Percentiles rank a stretch among this genome's conserved stretches.
Conservation (phyloP, 176 grass and related monocot species). For the Luzula sylvatica region DNA sequence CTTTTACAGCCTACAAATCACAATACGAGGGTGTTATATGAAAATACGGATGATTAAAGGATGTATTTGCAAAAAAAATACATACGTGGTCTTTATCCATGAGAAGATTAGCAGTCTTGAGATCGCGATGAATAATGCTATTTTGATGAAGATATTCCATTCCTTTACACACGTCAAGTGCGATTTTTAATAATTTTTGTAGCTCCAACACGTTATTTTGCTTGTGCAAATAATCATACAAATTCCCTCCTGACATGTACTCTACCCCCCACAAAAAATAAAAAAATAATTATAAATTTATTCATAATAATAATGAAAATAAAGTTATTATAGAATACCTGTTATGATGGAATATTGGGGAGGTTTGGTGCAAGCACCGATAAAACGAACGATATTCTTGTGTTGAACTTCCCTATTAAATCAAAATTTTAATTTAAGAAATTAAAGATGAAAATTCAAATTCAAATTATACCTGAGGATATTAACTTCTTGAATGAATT, state of each 20-base stretch:
- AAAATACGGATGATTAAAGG: neutral
- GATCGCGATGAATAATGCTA: constrained; percentile 88
- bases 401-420: constrained; percentile 91
- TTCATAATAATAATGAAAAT: neutral
- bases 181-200: constrained; percentile 67
- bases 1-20: constrained; percentile 67
- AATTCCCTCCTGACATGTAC: constrained; percentile 96
- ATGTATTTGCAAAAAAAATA: neutral
- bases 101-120: constrained; percentile 96
- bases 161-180: constrained; percentile 77
- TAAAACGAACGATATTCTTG: constrained; percentile 92
- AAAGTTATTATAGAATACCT: constrained; percentile 34
- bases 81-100: constrained; percentile 90
- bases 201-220: constrained; percentile 55
- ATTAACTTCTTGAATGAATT: constrained; percentile 94
- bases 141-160: constrained; percentile 95
- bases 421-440: neutral
- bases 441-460: constrained; percentile 8
- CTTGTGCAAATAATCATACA: constrained; percentile 93
- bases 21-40: neutral
- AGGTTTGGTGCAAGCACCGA: constrained; percentile 88
- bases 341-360: constrained; percentile 89
- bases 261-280: constrained; percentile 38
- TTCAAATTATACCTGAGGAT: constrained; percentile 66
- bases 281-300: neutral